Evolutionary conservation across 805 yeast genomes (phyloP), one percentile per base, ranked within the genome.

Genomic region (Monosporozyma yasuniensis): DNA sequence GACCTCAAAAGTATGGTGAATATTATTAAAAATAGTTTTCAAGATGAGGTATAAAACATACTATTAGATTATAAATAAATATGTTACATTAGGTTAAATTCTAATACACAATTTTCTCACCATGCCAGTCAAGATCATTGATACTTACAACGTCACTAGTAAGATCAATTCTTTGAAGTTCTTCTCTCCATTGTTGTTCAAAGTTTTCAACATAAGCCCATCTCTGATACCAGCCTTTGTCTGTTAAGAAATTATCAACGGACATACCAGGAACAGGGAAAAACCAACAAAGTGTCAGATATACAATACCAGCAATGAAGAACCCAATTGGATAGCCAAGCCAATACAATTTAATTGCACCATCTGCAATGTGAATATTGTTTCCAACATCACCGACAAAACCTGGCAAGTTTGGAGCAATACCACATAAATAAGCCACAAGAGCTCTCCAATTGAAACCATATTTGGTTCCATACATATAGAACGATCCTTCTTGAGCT

Each of bases 371-470:
- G 7, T 56, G 87, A 38, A 56, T 50, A 56, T 75, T 76, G 19
- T 82, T 77, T 34, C 81, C 83, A 16, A 87, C 81, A n/a, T 86
- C 67, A 38, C 66, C 67, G 34, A 69, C 59, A 47, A 69, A 61
- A 37, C 73, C 73, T 14, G 72, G 72, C 49, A 69, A 56, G 49
- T 68, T 68, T 35, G 73, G 73, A 14, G 65, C 68, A 46, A 69
- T 61, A 47, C 72, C 72, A 49, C 65, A 55, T 14, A 66, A 21
- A 52, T 67, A 87, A 1, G 95, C 91, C 32, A 76, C 79, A 55
- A 77, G 80, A 1, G 90, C 95, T 57, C 93, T 75, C 85, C 90
- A 84, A 65, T 86, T 85, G 67, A 78, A 59, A 23, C 95, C 95
- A 50, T 64, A 60, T 28, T 52, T 58, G 70, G 72, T 71, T 71